Percentiles rank a stretch among this genome's conserved stretches.
phyloP scores from a whole-genome alignment of 108 stramenopile species.

The Fistulifera pelliculosa region DNA sequence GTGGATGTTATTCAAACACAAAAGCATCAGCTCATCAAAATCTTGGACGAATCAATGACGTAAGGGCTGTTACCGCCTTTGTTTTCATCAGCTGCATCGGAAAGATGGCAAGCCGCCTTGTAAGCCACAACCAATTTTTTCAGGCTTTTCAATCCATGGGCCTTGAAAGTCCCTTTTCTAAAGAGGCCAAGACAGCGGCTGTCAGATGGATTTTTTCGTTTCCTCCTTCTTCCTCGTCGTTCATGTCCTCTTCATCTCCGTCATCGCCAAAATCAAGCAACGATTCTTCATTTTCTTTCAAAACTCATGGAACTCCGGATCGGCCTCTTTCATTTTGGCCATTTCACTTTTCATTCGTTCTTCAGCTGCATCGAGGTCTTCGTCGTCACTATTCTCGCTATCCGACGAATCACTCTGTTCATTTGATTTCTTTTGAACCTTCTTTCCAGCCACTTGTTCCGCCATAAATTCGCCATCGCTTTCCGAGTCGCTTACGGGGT shows the following conservation, averaged over 20 bases:
- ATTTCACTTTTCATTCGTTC: constrained; percentile 68
- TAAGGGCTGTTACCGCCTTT: constrained; percentile 20
- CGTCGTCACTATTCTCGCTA: constrained; percentile 57
- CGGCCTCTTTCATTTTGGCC: constrained; percentile 57
- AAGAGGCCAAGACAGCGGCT: constrained; percentile 25
- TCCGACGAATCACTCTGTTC: constrained; percentile 3
- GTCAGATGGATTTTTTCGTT: constrained; percentile 41
- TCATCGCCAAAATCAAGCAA: constrained; percentile 66
- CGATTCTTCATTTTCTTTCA: constrained; percentile 73
- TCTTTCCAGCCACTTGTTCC: not conserved
- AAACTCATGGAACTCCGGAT: constrained; percentile 88
- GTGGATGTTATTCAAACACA: constrained; percentile 50
- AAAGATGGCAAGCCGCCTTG: constrained; percentile 74
- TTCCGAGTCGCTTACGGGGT: constrained; percentile 9
- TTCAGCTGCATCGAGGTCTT: constrained; percentile 67
- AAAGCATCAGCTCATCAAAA: constrained; percentile 76
- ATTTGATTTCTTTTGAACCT: not conserved
- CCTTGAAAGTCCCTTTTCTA: constrained; percentile 60
- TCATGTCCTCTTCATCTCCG: constrained; percentile 36
- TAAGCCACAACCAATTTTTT: constrained; percentile 63
- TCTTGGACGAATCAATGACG: constrained; percentile 54
- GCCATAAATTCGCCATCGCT: constrained; percentile 15
- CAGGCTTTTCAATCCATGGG: constrained; percentile 67
- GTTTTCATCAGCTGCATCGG: constrained; percentile 22
- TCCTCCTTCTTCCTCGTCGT: constrained; percentile 26